Conservation (phyloP, 495 filamentous ascomycete species). For the Glonium stellatum region DNA sequence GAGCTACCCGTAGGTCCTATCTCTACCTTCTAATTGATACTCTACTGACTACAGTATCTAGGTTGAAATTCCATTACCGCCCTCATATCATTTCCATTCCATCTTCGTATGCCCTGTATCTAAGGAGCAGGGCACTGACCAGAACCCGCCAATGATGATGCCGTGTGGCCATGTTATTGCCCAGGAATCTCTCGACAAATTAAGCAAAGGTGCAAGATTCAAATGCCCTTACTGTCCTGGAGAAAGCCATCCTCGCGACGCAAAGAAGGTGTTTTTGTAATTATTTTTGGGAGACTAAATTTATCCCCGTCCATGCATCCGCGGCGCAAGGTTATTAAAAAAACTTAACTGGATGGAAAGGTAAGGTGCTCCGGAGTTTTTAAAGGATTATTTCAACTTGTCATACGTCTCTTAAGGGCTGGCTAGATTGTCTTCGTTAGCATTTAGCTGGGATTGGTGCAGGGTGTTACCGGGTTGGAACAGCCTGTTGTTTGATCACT, state of each 20-base stretch:
- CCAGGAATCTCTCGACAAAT: constrained; percentile 65
- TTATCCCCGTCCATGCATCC: neutral
- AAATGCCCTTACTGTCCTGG: constrained; percentile 96
- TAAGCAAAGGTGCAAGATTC: constrained; percentile 72
- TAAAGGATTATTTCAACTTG: neutral
- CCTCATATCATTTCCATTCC: constrained; percentile 81
- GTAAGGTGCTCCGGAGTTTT: neutral
- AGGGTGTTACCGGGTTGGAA: too few species aligned
- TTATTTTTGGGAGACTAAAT: neutral
- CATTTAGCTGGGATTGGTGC: neutral
- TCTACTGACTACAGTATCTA: constrained; percentile 28
- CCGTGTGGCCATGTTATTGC: constrained; percentile 94
- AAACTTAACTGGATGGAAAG: neutral
- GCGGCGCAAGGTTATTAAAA: neutral
- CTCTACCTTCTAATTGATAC: neutral
- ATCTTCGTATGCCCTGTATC: constrained; percentile 97
- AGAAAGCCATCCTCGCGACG: constrained; percentile 70
- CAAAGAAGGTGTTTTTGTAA: constrained; percentile 61
- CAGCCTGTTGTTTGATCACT: too few species aligned
- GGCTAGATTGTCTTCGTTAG: neutral
- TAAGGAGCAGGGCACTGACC: constrained; percentile 90
- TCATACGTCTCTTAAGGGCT: neutral
- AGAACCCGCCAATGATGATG: constrained; percentile 95
- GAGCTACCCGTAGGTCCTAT: constrained; percentile 65
- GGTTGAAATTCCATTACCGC: constrained; percentile 85